A percentile compares a stretch with the other conserved stretches of the same genome.
These are phyloP conservation scores for Trametes versicolor DNA, from an alignment of 1,284 basidiomycete genomes.

Conservation along the genomic window DNA sequence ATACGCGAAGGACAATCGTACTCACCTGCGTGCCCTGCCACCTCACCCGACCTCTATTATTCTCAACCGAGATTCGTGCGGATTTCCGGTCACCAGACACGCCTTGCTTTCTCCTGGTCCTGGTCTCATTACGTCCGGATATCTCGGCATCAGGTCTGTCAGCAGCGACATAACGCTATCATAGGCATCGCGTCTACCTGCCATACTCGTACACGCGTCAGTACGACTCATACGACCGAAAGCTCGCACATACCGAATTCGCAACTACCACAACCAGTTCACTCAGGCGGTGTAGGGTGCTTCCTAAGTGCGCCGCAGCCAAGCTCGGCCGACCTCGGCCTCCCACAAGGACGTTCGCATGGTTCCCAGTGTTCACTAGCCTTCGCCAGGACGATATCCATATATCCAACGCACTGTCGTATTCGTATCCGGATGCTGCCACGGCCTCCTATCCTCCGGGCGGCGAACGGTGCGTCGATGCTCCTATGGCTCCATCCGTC, in stretches of 20 bases:
- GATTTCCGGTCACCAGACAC: constrained; percentile 15
- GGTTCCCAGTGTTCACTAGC: constrained; percentile 15
- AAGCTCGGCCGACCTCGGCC: constrained; percentile 26
- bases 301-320: constrained; percentile 21
- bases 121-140: constrained; percentile 16
- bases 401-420: constrained; percentile 18
- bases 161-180: constrained; percentile 16
- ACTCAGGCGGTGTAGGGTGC: constrained; percentile 22
- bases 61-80: constrained; percentile 8
- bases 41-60: constrained; percentile 15
- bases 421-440: constrained; percentile 29
- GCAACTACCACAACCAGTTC: constrained; percentile 19
- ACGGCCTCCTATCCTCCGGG: constrained; percentile 17
- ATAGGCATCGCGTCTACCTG: constrained; percentile 12
- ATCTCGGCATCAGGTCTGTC: constrained; percentile 11
- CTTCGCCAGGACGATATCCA: constrained; percentile 2
- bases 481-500: constrained; percentile 17
- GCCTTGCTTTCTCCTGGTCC: constrained; percentile 17
- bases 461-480: constrained; percentile 26
- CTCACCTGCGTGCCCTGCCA: constrained; percentile 18
- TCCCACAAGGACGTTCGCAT: constrained; percentile 8
- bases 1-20: constrained; percentile 19
- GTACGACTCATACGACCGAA: constrained; percentile 18
- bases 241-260: constrained; percentile 30
- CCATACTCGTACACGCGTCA: constrained; percentile 13